These are phyloP conservation scores for Spencermartinsiella europaea DNA, from an alignment of 805 yeast species.

Conservation along the genomic window DNA sequence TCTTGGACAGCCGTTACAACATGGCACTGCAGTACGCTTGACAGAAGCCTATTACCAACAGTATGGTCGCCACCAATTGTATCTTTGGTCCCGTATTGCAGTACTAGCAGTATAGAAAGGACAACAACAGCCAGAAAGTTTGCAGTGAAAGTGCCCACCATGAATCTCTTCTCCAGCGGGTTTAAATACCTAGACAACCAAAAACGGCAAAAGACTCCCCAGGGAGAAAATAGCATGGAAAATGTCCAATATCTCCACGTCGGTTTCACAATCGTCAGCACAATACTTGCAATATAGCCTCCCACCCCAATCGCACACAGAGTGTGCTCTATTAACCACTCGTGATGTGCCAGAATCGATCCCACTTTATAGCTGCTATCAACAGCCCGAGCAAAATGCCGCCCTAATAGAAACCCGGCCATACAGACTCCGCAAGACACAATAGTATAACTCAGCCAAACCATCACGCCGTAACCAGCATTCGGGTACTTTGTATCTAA, in stretches of 20 bases:
- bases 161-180: conserved; percentile 47
- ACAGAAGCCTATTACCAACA: conserved; percentile 17
- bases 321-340: conserved; percentile 20
- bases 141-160: conserved; percentile 47
- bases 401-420: conserved; percentile 56
- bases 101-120: conserved; percentile 40
- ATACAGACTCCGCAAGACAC: conserved; percentile 58
- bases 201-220: conserved; percentile 60
- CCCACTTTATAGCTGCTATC: conserved; percentile 30
- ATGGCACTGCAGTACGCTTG: conserved; percentile 40
- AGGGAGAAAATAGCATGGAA: conserved; percentile 60
- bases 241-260: conserved; percentile 69
- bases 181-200: conserved; percentile 50
- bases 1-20: conserved; percentile 50
- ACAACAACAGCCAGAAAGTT: conserved; percentile 46
- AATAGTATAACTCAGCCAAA: conserved; percentile 57
- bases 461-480: conserved; percentile 76
- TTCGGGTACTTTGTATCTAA: conserved; percentile 39
- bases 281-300: conserved; percentile 37
- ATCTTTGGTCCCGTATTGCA: conserved; percentile 39
- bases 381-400: conserved; percentile 34
- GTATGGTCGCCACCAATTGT: not conserved
- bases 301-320: conserved; percentile 29
- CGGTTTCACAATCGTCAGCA: conserved; percentile 36
- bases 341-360: conserved; percentile 35